Evolutionary conservation across 768 basidiomycete genomes (phyloP).

Genomic region (Nevesoporus exiguus): DNA sequence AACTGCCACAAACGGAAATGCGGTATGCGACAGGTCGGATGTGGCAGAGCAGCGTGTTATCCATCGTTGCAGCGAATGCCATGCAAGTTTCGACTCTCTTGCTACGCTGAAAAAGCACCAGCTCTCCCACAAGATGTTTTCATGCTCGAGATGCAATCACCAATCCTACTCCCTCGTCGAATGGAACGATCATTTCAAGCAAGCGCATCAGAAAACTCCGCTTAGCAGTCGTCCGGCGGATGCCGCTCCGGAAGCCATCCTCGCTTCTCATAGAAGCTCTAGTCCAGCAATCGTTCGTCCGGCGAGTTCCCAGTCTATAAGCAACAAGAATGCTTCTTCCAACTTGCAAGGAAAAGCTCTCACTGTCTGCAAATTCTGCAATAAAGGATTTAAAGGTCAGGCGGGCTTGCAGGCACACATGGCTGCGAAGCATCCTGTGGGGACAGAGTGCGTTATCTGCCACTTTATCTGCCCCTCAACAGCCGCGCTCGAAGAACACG

Average conservation of each 20-base stretch:
- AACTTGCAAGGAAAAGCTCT: slow-evolving; percentile 2
- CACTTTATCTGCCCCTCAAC: slow-evolving; percentile 22
- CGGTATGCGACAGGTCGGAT: not conserved
- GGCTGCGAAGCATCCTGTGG: slow-evolving; percentile 22
- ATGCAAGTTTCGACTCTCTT: slow-evolving; percentile 13
- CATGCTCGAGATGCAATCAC: slow-evolving; percentile 26
- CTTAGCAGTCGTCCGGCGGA: slow-evolving; percentile 6
- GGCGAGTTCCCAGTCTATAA: slow-evolving; percentile 17
- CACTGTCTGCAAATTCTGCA: slow-evolving; percentile 21
- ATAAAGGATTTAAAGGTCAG: slow-evolving; percentile 19
- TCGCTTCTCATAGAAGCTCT: slow-evolving; percentile 6
- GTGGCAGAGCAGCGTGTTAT: not conserved
- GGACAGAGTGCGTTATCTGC: slow-evolving; percentile 26
- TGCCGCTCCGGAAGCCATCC: not conserved
- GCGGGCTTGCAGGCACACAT: slow-evolving; percentile 24
- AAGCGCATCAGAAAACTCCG: slow-evolving; percentile 13
- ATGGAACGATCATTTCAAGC: slow-evolving; percentile 29
- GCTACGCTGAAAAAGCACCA: slow-evolving; percentile 20
- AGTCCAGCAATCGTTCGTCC: slow-evolving; percentile 17
- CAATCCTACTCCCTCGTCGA: slow-evolving; percentile 22
- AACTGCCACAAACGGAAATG: not conserved
- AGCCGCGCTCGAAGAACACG: slow-evolving; percentile 23
- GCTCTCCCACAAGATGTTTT: slow-evolving; percentile 16
- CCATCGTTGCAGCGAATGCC: slow-evolving; percentile 22
- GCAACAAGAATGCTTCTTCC: slow-evolving; percentile 5